Percentiles rank a stretch among this genome's conserved stretches.
Conservation (phyloP, 2,329 filamentous ascomycete genomes). For the Monosporascus sp. region DNA sequence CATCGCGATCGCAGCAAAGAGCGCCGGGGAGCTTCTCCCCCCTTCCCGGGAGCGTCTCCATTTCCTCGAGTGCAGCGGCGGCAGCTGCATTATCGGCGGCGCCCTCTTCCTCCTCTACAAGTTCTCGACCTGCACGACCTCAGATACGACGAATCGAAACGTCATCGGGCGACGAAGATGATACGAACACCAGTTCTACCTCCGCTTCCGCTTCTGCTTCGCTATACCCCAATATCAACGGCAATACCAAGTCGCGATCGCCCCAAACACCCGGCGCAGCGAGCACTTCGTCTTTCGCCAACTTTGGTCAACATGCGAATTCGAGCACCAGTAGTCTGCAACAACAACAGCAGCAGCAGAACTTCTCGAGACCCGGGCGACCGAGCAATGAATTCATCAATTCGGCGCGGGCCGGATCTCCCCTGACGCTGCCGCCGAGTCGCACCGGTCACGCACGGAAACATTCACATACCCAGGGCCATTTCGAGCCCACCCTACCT, state of each 20-base stretch:
- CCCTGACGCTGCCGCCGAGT: constrained; percentile 35
- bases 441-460: constrained; percentile 41
- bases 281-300: constrained; percentile 42
- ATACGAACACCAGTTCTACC: background rate
- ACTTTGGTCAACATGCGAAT: constrained; percentile 43
- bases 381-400: constrained; percentile 25
- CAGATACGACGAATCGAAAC: constrained; percentile 40
- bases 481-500: constrained; percentile 70
- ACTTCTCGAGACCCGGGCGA: constrained; percentile 53
- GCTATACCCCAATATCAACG: constrained; percentile 25
- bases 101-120: background rate
- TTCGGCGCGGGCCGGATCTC: constrained; percentile 35
- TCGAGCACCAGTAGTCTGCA: constrained; percentile 42
- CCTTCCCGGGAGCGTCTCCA: constrained; percentile 31
- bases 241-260: constrained; percentile 41
- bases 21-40: constrained; percentile 49
- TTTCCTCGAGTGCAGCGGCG: constrained; percentile 20
- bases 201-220: constrained; percentile 21
- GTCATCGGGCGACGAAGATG: constrained; percentile 37
- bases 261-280: constrained; percentile 30
- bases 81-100: constrained; percentile 24
- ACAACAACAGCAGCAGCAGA: constrained; percentile 25
- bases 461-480: constrained; percentile 68
- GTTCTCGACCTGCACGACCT: constrained; percentile 25
- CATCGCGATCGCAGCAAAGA: constrained; percentile 24